phyloP scores from a whole-genome alignment of 257 asterid species.

The Nyctanthes arbortristis region DNA sequence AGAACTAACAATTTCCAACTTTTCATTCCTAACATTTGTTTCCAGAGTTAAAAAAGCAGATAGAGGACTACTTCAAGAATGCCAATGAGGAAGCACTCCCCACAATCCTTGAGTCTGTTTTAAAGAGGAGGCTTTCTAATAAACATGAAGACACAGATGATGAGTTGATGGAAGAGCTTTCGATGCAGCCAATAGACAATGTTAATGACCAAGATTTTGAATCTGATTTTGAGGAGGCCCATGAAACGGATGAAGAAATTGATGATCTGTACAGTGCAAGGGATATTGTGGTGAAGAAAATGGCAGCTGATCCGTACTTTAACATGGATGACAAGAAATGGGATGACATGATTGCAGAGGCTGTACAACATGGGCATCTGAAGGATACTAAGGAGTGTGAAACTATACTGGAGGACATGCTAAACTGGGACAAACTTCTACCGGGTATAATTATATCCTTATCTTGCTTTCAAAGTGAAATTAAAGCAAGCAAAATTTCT shows the following conservation, averaged over 20 bases:
- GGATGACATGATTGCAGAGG: constrained; percentile 80
- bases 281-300: constrained; percentile 45
- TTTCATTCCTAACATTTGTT: constrained; percentile 12
- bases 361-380: constrained; percentile 60
- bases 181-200: constrained; percentile 49
- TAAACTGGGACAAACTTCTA: constrained; percentile 75
- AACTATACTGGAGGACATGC: constrained; percentile 82
- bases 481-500: neutral
- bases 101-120: constrained; percentile 46
- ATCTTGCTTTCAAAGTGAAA: constrained; percentile 7
- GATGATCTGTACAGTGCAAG: constrained; percentile 68
- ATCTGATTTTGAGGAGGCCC: constrained; percentile 59
- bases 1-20: constrained; percentile 9
- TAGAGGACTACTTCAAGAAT: constrained; percentile 59
- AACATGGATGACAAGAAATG: constrained; percentile 75
- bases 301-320: constrained; percentile 51
- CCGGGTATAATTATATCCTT: constrained; percentile 58
- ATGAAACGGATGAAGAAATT: constrained; percentile 67
- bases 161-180: constrained; percentile 58
- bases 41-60: constrained; percentile 63
- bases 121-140: constrained; percentile 48
- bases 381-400: constrained; percentile 76
- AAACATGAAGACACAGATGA: constrained; percentile 79
- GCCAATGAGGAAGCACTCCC: constrained; percentile 69
- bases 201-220: constrained; percentile 62